phyloP scores from a whole-genome alignment of 805 yeast genomes.

The Saccharomycopsis sp. region DNA sequence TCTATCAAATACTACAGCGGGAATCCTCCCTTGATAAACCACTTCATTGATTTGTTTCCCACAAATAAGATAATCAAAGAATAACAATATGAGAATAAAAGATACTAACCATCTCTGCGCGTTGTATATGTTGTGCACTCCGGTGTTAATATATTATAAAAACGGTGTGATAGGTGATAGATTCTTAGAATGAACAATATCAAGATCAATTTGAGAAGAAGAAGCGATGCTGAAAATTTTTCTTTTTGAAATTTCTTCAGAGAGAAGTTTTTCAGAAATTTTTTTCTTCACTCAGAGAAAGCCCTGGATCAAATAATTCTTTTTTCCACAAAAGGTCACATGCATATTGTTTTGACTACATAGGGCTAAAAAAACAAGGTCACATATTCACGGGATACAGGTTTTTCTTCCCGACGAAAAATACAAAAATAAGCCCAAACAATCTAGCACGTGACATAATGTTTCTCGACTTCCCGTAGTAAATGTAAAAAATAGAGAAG shows the following conservation, averaged over 20 bases:
- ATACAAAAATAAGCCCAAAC: neutral
- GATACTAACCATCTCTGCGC: constrained; percentile 98
- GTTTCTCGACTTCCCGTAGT: neutral
- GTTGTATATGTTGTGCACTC: constrained; percentile 60
- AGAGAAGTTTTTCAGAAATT: constrained; percentile 98
- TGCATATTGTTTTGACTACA: neutral
- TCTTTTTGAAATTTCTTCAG: constrained; percentile 99
- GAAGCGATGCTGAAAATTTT: constrained; percentile 99
- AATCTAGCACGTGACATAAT: neutral
- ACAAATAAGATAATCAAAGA: neutral
- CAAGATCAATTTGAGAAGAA: constrained; percentile 32
- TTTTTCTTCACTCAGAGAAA: too few relatives aligned
- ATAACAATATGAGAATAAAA: constrained; percentile 12
- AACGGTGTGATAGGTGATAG: constrained; percentile 6
- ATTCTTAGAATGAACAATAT: constrained; percentile 1
- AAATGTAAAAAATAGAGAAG: neutral
- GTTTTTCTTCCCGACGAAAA: neutral
- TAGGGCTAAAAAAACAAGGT: neutral
- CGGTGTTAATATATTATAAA: constrained; percentile 55
- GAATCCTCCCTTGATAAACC: neutral
- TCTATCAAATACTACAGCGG: neutral
- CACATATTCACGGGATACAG: neutral
- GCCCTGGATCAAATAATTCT: neutral
- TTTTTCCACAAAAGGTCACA: neutral
- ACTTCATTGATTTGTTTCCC: neutral